Conservation (phyloP, 2,329 filamentous ascomycete genomes). For the Talaromyces atroroseus region DNA sequence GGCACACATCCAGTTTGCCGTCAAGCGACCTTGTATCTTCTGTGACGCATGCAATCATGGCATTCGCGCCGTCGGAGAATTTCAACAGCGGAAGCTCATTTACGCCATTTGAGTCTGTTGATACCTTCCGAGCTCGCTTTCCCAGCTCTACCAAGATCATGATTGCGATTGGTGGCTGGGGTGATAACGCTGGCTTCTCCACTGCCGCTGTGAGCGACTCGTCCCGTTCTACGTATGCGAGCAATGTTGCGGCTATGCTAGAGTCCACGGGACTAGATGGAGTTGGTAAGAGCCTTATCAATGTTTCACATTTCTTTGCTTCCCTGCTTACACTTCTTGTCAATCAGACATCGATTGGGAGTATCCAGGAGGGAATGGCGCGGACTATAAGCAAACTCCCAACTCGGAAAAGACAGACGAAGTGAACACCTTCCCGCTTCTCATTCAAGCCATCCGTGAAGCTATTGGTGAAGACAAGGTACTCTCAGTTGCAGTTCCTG, state of each 20-base stretch:
- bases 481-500: slow-evolving; percentile 64
- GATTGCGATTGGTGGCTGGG: slow-evolving; percentile 72
- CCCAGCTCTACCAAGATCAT: slow-evolving; percentile 55
- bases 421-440: slow-evolving; percentile 56
- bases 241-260: slow-evolving; percentile 61
- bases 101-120: slow-evolving; percentile 51
- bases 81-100: slow-evolving; percentile 47
- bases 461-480: slow-evolving; percentile 55
- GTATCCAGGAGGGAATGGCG: slow-evolving; percentile 58
- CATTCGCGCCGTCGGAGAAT: slow-evolving; percentile 48
- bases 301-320: slow-evolving; percentile 16
- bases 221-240: slow-evolving; percentile 55
- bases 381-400: slow-evolving; percentile 60
- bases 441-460: slow-evolving; percentile 54
- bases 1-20: slow-evolving; percentile 36
- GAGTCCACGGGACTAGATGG: slow-evolving; percentile 60
- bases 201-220: slow-evolving; percentile 47
- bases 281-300: slow-evolving; percentile 36
- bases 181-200: slow-evolving; percentile 60
- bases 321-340: background rate
- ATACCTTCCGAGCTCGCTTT: slow-evolving; percentile 50
- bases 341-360: slow-evolving; percentile 62
- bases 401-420: slow-evolving; percentile 57
- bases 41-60: slow-evolving; percentile 53
- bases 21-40: slow-evolving; percentile 31